Evolutionary conservation across 2,329 filamentous ascomycete species (phyloP), one percentile per base, ranked within the genome.

Genomic region (Calonectria crousiana): DNA sequence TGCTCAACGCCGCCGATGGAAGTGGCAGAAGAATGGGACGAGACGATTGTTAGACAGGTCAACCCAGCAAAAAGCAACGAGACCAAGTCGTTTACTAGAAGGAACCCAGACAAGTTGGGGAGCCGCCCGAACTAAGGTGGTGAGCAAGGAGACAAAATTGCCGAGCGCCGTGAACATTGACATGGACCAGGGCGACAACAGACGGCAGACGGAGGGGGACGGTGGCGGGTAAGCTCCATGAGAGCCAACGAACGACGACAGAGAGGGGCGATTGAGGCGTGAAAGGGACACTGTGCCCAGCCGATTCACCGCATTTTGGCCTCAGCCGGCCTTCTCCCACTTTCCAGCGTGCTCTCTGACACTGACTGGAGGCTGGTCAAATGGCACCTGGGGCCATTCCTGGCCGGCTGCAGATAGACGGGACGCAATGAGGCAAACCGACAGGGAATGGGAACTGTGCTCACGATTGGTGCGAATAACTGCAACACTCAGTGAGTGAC

Each of bases 231-330:
- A 73, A 71, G 67, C 65, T 74, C 78, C 74, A 74, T 52, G 20
- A 75, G 62, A 23, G 64, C 69, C 74, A 76, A 77, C 67, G 20
- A 58, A 56, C 69, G 72, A 56, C 65, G 69, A 58, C 69, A 32
- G 53, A 65, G 72, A 65, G 62, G 69, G 73, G 66, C 70, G 52
- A 58, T 73, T 51, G 67, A 44, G 71, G 56, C 58, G 65, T 60
- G 58, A 69, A 38, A 73, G 77, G 76, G 73, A 75, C 75, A 75
- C 74, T 49, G 72, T 52, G 51, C 49, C 47, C 49, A 41, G 66
- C 67, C 64, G 74, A 80, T 81, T 81, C 79, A 81, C 79, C 79
- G 79, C 79, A 81, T 80, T 81, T 81, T 81, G 79, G 74, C 76
- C 74, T 75, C 74, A 76, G 75, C 77, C 75, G 66, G 78, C 72